Evolutionary conservation across 2,329 filamentous ascomycete genomes (phyloP).

Genomic region (Grosmannia serpens): DNA sequence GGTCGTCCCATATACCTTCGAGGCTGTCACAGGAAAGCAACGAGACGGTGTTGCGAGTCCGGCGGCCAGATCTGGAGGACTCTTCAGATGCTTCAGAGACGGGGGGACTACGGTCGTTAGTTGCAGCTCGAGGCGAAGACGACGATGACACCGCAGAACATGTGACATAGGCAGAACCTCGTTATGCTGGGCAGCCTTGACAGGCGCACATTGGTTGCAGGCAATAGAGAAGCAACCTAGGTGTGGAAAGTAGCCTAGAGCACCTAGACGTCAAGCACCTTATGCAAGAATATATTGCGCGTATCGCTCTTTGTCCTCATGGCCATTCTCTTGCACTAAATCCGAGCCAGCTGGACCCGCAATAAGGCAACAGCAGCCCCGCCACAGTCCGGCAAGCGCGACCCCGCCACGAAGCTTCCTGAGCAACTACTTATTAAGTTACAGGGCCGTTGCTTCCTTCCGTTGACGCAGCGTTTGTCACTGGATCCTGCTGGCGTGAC

Average conservation of each 20-base stretch:
- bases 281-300: background rate
- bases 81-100: background rate
- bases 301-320: background rate
- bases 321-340: background rate
- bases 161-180: background rate
- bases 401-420: background rate
- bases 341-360: background rate
- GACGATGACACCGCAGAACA: background rate
- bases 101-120: background rate
- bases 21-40: background rate
- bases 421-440: background rate
- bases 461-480: background rate
- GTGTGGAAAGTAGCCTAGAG: background rate
- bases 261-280: background rate
- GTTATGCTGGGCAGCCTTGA: background rate
- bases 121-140: background rate
- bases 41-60: background rate
- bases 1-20: background rate
- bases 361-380: background rate
- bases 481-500: background rate
- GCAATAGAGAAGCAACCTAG: too few species aligned
- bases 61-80: background rate
- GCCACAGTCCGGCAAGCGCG: background rate
- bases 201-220: too few species aligned
- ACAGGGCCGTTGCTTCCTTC: background rate